Evolutionary conservation across 75 land plant species (phyloP).

Genomic region (Gnetum montanum): DNA sequence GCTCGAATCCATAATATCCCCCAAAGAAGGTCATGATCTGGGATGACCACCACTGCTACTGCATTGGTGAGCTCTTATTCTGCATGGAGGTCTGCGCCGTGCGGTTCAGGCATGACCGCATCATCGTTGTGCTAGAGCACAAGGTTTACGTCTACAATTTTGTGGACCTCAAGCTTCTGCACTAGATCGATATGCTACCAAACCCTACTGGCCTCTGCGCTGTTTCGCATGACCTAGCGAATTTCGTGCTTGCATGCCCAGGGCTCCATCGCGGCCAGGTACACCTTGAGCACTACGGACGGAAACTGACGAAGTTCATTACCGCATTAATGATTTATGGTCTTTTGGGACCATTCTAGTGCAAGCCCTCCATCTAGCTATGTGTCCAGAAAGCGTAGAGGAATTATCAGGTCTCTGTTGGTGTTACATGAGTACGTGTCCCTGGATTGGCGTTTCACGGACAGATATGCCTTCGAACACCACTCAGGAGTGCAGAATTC

Average conservation of each 20-base stretch:
- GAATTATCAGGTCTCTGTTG: too few species aligned
- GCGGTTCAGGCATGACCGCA: constrained; percentile 37
- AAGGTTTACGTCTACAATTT: constrained; percentile 70
- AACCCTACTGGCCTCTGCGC: constrained; percentile 72
- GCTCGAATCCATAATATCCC: constrained; percentile 44
- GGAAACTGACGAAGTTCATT: constrained; percentile 37
- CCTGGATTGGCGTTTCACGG: too few species aligned
- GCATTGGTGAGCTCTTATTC: constrained; percentile 72
- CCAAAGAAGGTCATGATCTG: constrained; percentile 70
- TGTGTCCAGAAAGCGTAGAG: too few species aligned
- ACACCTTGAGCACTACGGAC: constrained; percentile 49
- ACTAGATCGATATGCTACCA: constrained; percentile 60
- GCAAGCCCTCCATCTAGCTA: too few species aligned
- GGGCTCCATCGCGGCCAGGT: constrained; percentile 70
- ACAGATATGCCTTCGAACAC: too few species aligned
- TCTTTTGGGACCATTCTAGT: too few species aligned
- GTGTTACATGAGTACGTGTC: too few species aligned
- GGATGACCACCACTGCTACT: constrained; percentile 50
- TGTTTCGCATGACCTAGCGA: constrained; percentile 34
- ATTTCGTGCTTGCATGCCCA: constrained; percentile 59
- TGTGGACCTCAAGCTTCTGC: constrained; percentile 43
- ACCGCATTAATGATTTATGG: too few species aligned
- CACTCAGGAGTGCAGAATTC: too few species aligned
- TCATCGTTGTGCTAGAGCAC: constrained; percentile 61
- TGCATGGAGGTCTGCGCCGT: constrained; percentile 64